These are phyloP conservation scores for Mortierella sp. DNA, from an alignment of 371 early-diverging fungal genomes.

Conservation along the genomic window DNA sequence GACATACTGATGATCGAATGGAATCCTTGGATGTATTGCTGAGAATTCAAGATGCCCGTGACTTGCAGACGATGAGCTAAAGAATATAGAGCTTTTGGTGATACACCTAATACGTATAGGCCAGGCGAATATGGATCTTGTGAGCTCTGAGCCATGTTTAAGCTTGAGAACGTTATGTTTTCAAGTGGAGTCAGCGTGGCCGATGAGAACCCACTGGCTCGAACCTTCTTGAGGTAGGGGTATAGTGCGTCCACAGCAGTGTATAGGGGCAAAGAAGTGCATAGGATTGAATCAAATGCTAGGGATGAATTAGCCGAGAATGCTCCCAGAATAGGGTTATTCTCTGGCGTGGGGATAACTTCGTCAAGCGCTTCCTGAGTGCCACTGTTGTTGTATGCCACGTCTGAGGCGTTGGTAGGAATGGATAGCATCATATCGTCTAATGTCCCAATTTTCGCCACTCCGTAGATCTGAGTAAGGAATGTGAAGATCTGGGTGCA, in stretches of 20 bases:
- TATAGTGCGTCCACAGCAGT: constrained; percentile 27
- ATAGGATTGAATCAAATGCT: constrained; percentile 46
- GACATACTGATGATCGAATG: constrained; percentile 43
- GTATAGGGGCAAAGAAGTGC: constrained; percentile 40
- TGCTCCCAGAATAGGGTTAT: constrained; percentile 29
- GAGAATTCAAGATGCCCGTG: constrained; percentile 32
- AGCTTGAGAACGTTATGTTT: background rate
- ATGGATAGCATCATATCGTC: constrained; percentile 36
- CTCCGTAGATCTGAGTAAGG: constrained; percentile 32
- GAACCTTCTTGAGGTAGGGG: constrained; percentile 17
- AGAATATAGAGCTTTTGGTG: constrained; percentile 29
- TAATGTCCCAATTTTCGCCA: constrained; percentile 27
- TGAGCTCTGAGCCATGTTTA: background rate
- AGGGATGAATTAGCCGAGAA: constrained; percentile 23
- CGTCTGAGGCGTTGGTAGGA: constrained; percentile 21
- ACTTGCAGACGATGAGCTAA: constrained; percentile 27
- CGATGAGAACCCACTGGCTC: background rate
- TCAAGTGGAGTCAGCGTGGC: background rate
- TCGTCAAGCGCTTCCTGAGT: background rate
- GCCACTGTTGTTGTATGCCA: background rate
- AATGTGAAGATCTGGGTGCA: constrained; percentile 31
- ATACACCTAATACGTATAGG: constrained; percentile 36
- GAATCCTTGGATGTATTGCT: constrained; percentile 49
- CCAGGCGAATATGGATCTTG: constrained; percentile 34
- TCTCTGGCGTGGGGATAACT: background rate